Percentiles rank a stretch among this genome's conserved stretches.
Evolutionary conservation across 176 grass and related monocot species (phyloP).

Genomic region (Bromus sterilis): DNA sequence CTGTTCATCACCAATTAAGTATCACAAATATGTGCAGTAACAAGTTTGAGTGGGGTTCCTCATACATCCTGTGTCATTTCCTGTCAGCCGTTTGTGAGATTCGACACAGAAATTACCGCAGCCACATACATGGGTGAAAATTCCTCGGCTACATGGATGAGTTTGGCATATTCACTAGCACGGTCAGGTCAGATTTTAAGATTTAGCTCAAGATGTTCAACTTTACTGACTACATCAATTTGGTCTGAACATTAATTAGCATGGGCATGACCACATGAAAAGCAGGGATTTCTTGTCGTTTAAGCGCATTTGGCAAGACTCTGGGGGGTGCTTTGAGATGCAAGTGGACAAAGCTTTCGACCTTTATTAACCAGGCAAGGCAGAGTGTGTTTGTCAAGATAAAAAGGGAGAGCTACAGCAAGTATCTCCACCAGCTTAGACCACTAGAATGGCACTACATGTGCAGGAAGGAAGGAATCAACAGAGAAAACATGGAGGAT

Average conservation of each 20-base stretch:
- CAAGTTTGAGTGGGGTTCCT: neutral
- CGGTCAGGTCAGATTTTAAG: no score
- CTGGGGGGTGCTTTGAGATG: neutral
- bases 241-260: neutral
- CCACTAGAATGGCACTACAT: constrained; percentile 11
- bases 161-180: neutral
- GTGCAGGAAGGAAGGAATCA: neutral
- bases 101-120: constrained; percentile 12
- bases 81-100: neutral
- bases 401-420: neutral
- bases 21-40: constrained; percentile 25
- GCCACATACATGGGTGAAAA: no score
- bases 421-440: neutral
- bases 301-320: constrained; percentile 12
- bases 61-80: neutral
- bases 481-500: neutral
- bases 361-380: constrained; percentile 18
- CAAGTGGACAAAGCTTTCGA: constrained; percentile 6
- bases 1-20: neutral
- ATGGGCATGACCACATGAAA: neutral
- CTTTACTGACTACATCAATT: neutral
- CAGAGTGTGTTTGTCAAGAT: neutral
- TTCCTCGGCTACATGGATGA: neutral
- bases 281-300: constrained; percentile 10
- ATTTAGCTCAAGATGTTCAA: neutral